phyloP scores from a whole-genome alignment of 768 basidiomycete species.

The Agrocybe pediades region DNA sequence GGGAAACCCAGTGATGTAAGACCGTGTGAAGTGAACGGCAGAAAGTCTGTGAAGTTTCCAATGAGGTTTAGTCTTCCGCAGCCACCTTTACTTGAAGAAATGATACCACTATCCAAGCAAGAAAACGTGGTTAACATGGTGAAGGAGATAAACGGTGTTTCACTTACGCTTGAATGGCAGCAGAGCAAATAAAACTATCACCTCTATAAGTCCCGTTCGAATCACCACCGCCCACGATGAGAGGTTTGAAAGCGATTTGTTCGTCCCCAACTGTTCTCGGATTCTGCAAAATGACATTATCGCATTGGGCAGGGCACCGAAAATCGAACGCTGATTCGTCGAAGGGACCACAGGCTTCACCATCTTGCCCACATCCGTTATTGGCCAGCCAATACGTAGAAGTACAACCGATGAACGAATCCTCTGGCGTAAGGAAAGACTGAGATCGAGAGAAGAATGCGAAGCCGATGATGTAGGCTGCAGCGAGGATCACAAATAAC shows the following conservation, averaged over 20 bases:
- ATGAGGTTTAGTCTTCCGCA: constrained; percentile 69
- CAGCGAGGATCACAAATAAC: constrained; percentile 55
- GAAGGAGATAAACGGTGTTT: constrained; percentile 4
- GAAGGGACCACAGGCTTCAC: constrained; percentile 65
- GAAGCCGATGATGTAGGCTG: constrained; percentile 69
- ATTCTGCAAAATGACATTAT: constrained; percentile 65
- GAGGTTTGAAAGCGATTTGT: constrained; percentile 65
- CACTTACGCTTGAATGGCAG: constrained; percentile 78
- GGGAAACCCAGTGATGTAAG: constrained; percentile 76
- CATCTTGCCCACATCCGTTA: constrained; percentile 75
- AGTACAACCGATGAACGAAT: constrained; percentile 67
- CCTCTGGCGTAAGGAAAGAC: constrained; percentile 68
- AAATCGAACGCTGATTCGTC: constrained; percentile 65
- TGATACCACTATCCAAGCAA: constrained; percentile 75
- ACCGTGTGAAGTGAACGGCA: constrained; percentile 59
- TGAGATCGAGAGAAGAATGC: constrained; percentile 74
- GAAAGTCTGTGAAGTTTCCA: constrained; percentile 74
- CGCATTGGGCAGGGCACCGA: constrained; percentile 79
- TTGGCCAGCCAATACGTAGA: constrained; percentile 71
- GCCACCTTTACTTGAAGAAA: constrained; percentile 69
- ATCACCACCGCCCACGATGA: constrained; percentile 89
- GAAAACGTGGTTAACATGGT: constrained; percentile 7
- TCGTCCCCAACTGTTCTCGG: constrained; percentile 71
- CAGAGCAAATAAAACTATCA: constrained; percentile 84
- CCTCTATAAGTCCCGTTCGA: constrained; percentile 70